Evolutionary conservation across 2,329 filamentous ascomycete species (phyloP).

Genomic region (Cyanodermella asteris): DNA sequence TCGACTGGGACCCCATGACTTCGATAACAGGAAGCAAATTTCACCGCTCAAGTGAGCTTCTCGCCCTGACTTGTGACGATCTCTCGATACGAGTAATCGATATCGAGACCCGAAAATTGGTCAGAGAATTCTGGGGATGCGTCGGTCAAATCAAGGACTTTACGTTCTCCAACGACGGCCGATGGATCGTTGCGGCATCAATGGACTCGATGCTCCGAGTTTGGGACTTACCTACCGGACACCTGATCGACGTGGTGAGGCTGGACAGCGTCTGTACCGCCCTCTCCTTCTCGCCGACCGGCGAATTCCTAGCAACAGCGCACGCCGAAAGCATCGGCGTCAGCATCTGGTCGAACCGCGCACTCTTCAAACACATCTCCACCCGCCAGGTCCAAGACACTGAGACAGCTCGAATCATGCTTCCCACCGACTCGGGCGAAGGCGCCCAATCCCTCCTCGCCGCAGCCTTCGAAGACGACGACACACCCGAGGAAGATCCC

Average conservation of each 20-base stretch:
- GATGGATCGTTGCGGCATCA: conserved; percentile 80
- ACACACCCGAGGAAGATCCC: conserved; percentile 20
- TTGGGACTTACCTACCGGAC: conserved; percentile 89
- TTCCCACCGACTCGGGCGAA: conserved; percentile 64
- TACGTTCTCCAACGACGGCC: conserved; percentile 76
- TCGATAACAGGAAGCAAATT: conserved; percentile 58
- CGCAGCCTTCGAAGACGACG: conserved; percentile 44
- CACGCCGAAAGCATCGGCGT: conserved; percentile 66
- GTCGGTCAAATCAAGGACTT: conserved; percentile 54
- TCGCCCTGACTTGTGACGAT: conserved; percentile 79
- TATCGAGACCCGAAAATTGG: conserved; percentile 69
- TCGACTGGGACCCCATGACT: conserved; percentile 64
- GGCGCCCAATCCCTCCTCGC: conserved; percentile 55
- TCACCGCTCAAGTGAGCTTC: conserved; percentile 60
- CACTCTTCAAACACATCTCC: conserved; percentile 70
- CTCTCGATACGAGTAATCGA: conserved; percentile 74
- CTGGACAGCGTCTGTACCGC: conserved; percentile 60
- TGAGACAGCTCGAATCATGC: conserved; percentile 41
- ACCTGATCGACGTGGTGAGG: conserved; percentile 80
- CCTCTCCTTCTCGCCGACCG: conserved; percentile 69
- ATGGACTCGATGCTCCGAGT: conserved; percentile 61
- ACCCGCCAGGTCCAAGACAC: conserved; percentile 66
- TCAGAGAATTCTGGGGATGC: conserved; percentile 81
- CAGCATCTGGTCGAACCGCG: conserved; percentile 90
- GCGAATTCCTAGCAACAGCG: conserved; percentile 84